phyloP scores from a whole-genome alignment of 805 yeast genomes.

The Sungouiozyma intestinalis region DNA sequence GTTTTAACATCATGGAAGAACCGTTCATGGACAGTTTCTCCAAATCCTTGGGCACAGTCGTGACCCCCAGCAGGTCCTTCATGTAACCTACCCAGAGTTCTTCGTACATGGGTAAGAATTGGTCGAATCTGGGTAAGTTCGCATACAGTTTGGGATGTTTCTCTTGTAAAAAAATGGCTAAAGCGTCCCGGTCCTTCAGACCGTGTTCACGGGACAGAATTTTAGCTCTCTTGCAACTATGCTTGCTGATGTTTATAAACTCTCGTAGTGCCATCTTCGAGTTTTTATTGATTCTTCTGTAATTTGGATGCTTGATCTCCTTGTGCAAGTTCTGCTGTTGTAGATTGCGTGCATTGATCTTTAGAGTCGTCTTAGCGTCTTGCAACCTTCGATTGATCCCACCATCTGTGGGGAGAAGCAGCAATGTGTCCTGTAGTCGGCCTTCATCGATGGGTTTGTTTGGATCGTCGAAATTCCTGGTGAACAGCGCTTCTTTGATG shows the following conservation, averaged over 20 bases:
- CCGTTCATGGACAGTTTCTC: conserved; percentile 16
- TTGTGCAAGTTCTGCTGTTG: neutral
- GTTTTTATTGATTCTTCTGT: conserved; percentile 21
- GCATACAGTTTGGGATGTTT: conserved; percentile 12
- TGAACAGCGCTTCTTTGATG: conserved; percentile 21
- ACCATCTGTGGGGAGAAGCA: conserved; percentile 30
- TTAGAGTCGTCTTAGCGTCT: conserved; percentile 12
- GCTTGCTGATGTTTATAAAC: conserved; percentile 17
- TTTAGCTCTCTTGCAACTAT: conserved; percentile 17
- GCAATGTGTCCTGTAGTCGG: conserved; percentile 23
- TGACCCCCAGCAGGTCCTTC: conserved; percentile 35
- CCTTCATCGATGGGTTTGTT: conserved; percentile 25
- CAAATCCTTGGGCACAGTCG: conserved; percentile 23
- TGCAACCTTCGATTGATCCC: conserved; percentile 17
- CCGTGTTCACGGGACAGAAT: conserved; percentile 17
- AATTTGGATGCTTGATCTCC: conserved; percentile 13
- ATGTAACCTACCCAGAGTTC: conserved; percentile 69
- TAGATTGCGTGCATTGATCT: conserved; percentile 7
- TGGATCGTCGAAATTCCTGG: conserved; percentile 22
- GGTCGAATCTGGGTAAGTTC: conserved; percentile 34
- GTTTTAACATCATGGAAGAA: conserved; percentile 37
- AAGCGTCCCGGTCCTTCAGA: conserved; percentile 9
- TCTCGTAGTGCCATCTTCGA: conserved; percentile 25
- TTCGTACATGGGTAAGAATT: conserved; percentile 42
- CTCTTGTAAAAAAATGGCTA: conserved; percentile 17